These are phyloP conservation scores for Lodderomyces pseudojiufengensis DNA, from an alignment of 1,139 yeast genomes.

Conservation along the genomic window DNA sequence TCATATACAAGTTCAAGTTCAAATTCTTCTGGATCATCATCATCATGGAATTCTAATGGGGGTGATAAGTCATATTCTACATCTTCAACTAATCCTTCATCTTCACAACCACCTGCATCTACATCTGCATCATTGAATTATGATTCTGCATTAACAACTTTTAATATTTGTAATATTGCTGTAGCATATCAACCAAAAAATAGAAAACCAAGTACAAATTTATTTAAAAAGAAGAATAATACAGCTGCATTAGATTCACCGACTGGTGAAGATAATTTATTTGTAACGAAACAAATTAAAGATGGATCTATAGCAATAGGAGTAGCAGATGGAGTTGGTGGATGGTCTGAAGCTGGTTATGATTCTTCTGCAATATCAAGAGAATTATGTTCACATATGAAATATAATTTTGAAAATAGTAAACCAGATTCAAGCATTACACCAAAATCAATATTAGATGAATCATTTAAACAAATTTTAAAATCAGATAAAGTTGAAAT, in stretches of 20 bases:
- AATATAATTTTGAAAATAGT: constrained; percentile 24
- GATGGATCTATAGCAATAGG: constrained; percentile 64
- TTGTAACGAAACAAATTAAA: constrained; percentile 43
- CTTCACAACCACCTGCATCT: constrained; percentile 11
- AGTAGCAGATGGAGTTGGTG: constrained; percentile 98
- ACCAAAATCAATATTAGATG: constrained; percentile 51
- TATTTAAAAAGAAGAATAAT: constrained; percentile 29
- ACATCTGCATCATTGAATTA: constrained; percentile 15
- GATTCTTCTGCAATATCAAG: constrained; percentile 82
- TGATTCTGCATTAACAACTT: constrained; percentile 20
- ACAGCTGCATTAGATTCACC: constrained; percentile 47
- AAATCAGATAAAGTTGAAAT: constrained; percentile 64
- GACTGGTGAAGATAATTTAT: constrained; percentile 86
- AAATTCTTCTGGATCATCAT: constrained; percentile 12
- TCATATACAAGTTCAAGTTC: constrained; percentile 15
- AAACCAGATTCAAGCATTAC: constrained; percentile 2
- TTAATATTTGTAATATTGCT: constrained; percentile 49
- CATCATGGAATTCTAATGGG: constrained; percentile 18
- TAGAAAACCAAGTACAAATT: constrained; percentile 44
- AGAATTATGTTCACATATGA: constrained; percentile 52
- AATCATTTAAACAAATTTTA: constrained; percentile 54
- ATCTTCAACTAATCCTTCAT: constrained; percentile 4
- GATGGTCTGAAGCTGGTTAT: constrained; percentile 91
- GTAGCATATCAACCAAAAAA: constrained; percentile 75
- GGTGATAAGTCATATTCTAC: constrained; percentile 4